phyloP scores from a whole-genome alignment of 2,329 filamentous ascomycete genomes.

The Hymenoscyphus repandus region DNA sequence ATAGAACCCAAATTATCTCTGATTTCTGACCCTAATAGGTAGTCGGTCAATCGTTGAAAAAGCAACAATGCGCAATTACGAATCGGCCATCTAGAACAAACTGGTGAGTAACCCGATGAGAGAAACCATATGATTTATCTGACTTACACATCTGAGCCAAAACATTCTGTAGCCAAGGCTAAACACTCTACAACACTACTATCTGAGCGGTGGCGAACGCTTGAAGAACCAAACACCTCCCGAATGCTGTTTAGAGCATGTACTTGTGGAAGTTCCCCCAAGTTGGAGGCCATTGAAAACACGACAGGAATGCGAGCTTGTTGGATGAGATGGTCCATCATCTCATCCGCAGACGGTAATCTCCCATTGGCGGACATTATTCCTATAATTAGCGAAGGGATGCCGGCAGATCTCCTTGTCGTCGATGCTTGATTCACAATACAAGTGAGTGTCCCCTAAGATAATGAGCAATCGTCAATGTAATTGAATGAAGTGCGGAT shows the following conservation, averaged over 20 bases:
- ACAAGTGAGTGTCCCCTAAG: slow-evolving; percentile 57
- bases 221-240: slow-evolving; percentile 82
- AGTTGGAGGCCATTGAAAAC: slow-evolving; percentile 45
- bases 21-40: slow-evolving; percentile 69
- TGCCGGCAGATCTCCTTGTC: slow-evolving; percentile 85
- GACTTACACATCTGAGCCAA: slow-evolving; percentile 56
- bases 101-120: slow-evolving; percentile 2
- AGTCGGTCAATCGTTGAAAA: slow-evolving; percentile 77
- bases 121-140: not conserved
- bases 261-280: slow-evolving; percentile 75
- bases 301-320: slow-evolving; percentile 45
- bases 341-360: slow-evolving; percentile 59
- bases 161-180: slow-evolving; percentile 70
- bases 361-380: slow-evolving; percentile 63
- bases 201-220: slow-evolving; percentile 68
- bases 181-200: slow-evolving; percentile 68
- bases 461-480: slow-evolving; percentile 5
- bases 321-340: slow-evolving; percentile 59
- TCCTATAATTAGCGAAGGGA: slow-evolving; percentile 80
- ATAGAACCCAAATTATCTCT: slow-evolving; percentile 56
- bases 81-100: slow-evolving; percentile 69
- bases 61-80: slow-evolving; percentile 90
- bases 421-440: slow-evolving; percentile 74
- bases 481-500: not conserved
- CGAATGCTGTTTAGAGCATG: slow-evolving; percentile 93